These are phyloP conservation scores for Umbelopsis sp. DNA, from an alignment of 192 early-diverging fungal genomes.

Conservation along the genomic window DNA sequence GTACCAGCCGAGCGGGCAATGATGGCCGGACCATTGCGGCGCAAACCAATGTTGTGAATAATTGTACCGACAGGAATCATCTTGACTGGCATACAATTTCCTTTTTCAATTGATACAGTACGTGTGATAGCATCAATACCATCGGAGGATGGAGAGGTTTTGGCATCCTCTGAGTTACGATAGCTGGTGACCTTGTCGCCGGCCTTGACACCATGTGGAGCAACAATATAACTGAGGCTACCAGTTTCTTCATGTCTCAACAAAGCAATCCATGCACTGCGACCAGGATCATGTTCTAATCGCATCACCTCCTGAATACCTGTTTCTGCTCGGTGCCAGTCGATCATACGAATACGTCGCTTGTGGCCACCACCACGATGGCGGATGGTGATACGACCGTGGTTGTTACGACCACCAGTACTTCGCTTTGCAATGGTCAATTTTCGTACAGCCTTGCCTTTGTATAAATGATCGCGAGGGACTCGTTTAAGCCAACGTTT, in stretches of 20 bases:
- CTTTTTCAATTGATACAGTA: constrained; percentile 64
- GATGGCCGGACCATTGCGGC: constrained; percentile 72
- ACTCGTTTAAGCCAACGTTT: constrained; percentile 82
- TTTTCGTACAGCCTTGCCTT: constrained; percentile 79
- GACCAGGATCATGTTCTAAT: constrained; percentile 95
- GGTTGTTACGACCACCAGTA: constrained; percentile 87
- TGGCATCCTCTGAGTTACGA: constrained; percentile 9
- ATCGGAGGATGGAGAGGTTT: not conserved
- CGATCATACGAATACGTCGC: constrained; percentile 81
- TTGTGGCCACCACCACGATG: constrained; percentile 95
- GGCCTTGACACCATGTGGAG: constrained; percentile 72
- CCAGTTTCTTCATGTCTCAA: constrained; percentile 77
- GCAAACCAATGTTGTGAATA: constrained; percentile 86
- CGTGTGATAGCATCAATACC: constrained; percentile 34
- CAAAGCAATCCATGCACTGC: constrained; percentile 84
- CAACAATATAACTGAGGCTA: constrained; percentile 85
- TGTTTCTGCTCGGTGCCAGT: constrained; percentile 76
- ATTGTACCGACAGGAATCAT: constrained; percentile 92
- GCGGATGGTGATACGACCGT: constrained; percentile 87
- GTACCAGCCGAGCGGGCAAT: constrained; percentile 86
- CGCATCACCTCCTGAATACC: constrained; percentile 83
- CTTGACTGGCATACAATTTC: constrained; percentile 87
- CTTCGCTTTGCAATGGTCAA: constrained; percentile 82
- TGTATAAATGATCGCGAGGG: constrained; percentile 84
- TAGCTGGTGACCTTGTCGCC: constrained; percentile 54